Base-by-base conservation (phyloP, 257 asterid species). In the Osmanthus fragrans region DNA sequence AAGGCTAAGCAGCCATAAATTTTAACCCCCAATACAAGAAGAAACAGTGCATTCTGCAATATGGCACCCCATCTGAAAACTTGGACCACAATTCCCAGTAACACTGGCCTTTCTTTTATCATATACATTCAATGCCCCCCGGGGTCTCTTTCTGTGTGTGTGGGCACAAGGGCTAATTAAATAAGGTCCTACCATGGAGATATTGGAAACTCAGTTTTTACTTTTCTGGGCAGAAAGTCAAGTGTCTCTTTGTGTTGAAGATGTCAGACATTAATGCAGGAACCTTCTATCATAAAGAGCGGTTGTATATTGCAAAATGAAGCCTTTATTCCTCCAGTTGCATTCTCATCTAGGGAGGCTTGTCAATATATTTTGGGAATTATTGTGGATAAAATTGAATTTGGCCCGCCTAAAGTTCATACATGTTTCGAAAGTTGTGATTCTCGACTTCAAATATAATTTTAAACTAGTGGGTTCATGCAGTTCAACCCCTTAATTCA, bases 1-100 rank as follows among this genome's bases (percentile, higher is more conserved):
- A 70, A 70, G 71, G n/a, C 66, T 63, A 27, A 45, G 80, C 40
- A 76, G 51, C 74, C 16, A 63, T 63, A 63, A 63, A 63, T 63
- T 4, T 25, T 60, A 21, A 25, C 33, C 69, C 18, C 7, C 10
- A 23, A 2, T 30, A 40, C 42, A 10, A 25, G 18, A 54, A 54
- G 25, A 54, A 19, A 54, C 27, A 54, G 64, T 6, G 27, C 27
- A 54, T 54, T 54, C 64, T 54, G 47, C 10, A 40, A 10, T 9
- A 39, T 10, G 47, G 10, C 4, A 11, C 47, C 63, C 64, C n/a
- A 54, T 7, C 64, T 40, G 5, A n/a, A 54, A 18, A 54, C 64
- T 45, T 23, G 69, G 69, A 63, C 34, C 69, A 63, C 69, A 30
- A 23, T 63, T 25, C 25, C 64, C 54, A 3, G n/a, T 54, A 19